phyloP scores from a whole-genome alignment of 1,284 basidiomycete genomes.

The Sanguinoderma infundibulare region DNA sequence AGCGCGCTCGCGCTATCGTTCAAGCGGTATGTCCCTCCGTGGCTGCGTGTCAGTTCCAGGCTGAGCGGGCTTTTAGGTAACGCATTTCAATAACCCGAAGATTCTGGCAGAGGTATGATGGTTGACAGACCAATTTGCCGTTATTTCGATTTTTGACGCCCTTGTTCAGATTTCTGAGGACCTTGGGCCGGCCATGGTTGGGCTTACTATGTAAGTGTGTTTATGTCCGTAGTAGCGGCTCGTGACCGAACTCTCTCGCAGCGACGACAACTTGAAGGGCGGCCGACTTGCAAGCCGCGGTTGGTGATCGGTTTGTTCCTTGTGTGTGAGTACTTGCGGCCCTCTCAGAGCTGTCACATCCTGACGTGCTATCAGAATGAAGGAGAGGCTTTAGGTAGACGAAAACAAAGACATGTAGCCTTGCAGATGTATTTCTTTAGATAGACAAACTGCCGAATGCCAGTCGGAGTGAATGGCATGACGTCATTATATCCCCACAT shows the following conservation, averaged over 20 bases:
- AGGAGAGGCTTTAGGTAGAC: background rate
- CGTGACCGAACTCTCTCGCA: slow-evolving; percentile 31
- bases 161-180: slow-evolving; percentile 85
- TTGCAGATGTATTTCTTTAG: background rate
- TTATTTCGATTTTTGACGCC: slow-evolving; percentile 80
- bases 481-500: slow-evolving; percentile 19
- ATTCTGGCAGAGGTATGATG: slow-evolving; percentile 72
- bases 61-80: slow-evolving; percentile 57
- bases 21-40: slow-evolving; percentile 71
- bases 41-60: background rate
- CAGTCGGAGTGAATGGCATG: background rate
- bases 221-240: background rate
- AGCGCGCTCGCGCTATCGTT: slow-evolving; percentile 95
- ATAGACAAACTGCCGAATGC: background rate
- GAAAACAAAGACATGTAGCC: background rate
- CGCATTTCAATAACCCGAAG: slow-evolving; percentile 95
- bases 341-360: background rate
- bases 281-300: slow-evolving; percentile 58
- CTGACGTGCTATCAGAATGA: background rate
- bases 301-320: slow-evolving; percentile 38
- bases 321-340: too few relatives aligned
- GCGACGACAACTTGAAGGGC: slow-evolving; percentile 67
- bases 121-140: background rate
- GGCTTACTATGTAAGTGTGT: slow-evolving; percentile 78
- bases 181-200: slow-evolving; percentile 92